Percentiles rank a stretch among this genome's conserved stretches.
Conservation (phyloP, 805 yeast genomes). For the Zygosaccharomyces lentus region DNA sequence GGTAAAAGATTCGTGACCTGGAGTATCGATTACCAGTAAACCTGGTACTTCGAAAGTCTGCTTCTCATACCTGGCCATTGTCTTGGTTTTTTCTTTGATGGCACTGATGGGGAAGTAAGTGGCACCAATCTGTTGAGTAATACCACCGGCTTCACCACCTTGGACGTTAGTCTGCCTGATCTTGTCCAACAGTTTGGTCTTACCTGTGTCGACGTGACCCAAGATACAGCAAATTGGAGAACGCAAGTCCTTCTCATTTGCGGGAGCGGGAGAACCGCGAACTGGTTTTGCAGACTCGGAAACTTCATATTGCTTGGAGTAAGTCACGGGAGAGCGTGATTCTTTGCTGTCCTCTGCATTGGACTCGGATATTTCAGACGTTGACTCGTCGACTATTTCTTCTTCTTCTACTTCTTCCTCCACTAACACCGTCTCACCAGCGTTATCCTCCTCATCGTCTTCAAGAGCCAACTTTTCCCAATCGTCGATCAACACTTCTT, state of each 20-base stretch:
- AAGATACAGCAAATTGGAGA: slow-evolving; percentile 98
- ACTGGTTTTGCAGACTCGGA: slow-evolving; percentile 25
- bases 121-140: slow-evolving; percentile 99
- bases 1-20: slow-evolving; percentile 99
- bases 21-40: slow-evolving; percentile 92
- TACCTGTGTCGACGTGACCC: slow-evolving; percentile 99
- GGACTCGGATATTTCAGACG: slow-evolving; percentile 27
- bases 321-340: background rate
- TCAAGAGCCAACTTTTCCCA: slow-evolving; percentile 71
- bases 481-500: slow-evolving; percentile 68
- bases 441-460: slow-evolving; percentile 47
- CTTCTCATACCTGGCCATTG: slow-evolving; percentile 82
- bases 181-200: slow-evolving; percentile 93
- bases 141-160: slow-evolving; percentile 99
- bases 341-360: slow-evolving; percentile 14
- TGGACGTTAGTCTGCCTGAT: slow-evolving; percentile 98
- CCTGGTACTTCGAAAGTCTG: slow-evolving; percentile 94
- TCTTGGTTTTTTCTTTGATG: slow-evolving; percentile 83
- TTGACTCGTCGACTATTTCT: slow-evolving; percentile 31
- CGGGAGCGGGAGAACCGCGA: slow-evolving; percentile 26
- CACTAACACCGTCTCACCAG: slow-evolving; percentile 46
- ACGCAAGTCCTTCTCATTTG: slow-evolving; percentile 60
- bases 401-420: slow-evolving; percentile 32
- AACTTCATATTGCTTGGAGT: background rate
- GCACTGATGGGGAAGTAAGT: slow-evolving; percentile 98